phyloP scores from a whole-genome alignment of 192 early-diverging fungal genomes.

The Backusella westeae region DNA sequence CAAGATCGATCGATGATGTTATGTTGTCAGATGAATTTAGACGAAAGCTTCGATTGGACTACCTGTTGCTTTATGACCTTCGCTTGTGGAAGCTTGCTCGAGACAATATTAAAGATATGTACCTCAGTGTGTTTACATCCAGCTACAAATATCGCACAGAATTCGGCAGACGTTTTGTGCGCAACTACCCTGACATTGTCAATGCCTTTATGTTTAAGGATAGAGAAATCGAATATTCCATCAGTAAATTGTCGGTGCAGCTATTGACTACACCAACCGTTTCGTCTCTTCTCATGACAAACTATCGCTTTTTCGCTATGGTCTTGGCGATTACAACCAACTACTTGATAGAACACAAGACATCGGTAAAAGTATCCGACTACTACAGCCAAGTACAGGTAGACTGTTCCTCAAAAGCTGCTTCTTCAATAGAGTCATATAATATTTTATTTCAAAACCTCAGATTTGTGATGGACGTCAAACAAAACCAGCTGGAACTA shows the following conservation, averaged over 20 bases:
- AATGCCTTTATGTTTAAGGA: conserved; percentile 81
- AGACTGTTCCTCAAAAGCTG: conserved; percentile 63
- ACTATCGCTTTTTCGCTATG: conserved; percentile 75
- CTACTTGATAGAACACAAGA: conserved; percentile 68
- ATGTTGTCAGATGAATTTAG: conserved; percentile 42
- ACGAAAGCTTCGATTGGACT: conserved; percentile 73
- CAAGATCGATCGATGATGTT: background rate
- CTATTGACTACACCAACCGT: conserved; percentile 91
- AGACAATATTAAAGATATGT: conserved; percentile 76
- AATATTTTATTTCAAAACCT: conserved; percentile 82
- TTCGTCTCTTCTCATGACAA: conserved; percentile 71
- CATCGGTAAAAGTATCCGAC: conserved; percentile 47
- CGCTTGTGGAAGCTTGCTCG: conserved; percentile 89
- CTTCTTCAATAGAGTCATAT: conserved; percentile 65
- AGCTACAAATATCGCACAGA: conserved; percentile 74
- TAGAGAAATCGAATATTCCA: conserved; percentile 83
- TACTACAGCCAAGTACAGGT: conserved; percentile 41
- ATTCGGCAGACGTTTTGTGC: conserved; percentile 70
- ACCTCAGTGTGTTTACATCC: conserved; percentile 81
- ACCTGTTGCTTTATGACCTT: conserved; percentile 78
- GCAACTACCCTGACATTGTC: conserved; percentile 79
- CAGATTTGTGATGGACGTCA: conserved; percentile 63
- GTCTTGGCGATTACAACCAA: conserved; percentile 74
- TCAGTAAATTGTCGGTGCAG: conserved; percentile 89
- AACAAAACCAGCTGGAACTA: conserved; percentile 57